Evolutionary conservation across 345 rosid genomes (phyloP).

Genomic region (Bruguiera sexangula): DNA sequence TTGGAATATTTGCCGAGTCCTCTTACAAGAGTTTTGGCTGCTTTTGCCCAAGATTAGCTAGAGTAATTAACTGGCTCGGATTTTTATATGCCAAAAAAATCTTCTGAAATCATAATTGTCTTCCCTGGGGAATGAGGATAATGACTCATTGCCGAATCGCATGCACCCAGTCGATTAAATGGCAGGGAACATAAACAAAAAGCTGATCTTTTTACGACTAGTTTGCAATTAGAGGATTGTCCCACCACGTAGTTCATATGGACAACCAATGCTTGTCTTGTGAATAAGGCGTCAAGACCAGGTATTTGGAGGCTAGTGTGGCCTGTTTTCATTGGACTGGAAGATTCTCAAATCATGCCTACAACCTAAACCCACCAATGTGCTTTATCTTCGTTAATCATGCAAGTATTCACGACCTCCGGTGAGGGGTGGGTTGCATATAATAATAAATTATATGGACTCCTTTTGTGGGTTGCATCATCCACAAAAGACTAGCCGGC

Average conservation of each 20-base stretch:
- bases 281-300: neutral
- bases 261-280: neutral
- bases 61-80: neutral
- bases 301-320: neutral
- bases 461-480: no score
- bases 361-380: neutral
- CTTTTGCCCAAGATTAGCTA: neutral
- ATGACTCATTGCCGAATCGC: no score
- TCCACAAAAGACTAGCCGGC: no score
- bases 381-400: neutral
- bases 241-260: neutral
- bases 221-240: neutral
- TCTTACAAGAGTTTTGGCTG: neutral
- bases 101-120: neutral
- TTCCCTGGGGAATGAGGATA: neutral
- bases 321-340: neutral
- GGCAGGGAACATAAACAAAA: no score
- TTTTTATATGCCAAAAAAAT: neutral
- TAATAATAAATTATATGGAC: no score
- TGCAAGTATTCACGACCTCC: neutral
- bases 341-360: constrained; percentile 8
- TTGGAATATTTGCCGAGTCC: neutral
- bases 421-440: no score
- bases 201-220: neutral
- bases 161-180: neutral